Evolutionary conservation across 371 early-diverging fungal genomes (phyloP).

Genomic region (Synchytrium microbalum): DNA sequence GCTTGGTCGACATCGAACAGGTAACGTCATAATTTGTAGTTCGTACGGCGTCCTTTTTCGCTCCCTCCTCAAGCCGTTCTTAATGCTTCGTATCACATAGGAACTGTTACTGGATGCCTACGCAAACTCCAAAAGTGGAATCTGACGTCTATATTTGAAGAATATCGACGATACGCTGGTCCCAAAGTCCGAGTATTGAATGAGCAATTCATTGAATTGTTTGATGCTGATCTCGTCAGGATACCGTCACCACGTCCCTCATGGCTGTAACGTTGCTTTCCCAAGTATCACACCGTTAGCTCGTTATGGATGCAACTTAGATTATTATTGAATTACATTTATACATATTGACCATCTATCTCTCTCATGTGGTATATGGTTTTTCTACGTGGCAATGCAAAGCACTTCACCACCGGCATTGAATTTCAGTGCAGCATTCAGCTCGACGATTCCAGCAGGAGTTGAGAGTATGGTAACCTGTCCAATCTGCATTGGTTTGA

Average conservation of each 20-base stretch:
- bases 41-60: background rate
- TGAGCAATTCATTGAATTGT: constrained; percentile 81
- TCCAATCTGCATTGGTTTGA: constrained; percentile 71
- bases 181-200: constrained; percentile 87
- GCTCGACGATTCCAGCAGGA: constrained; percentile 78
- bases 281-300: background rate
- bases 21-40: constrained; percentile 33
- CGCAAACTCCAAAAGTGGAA: constrained; percentile 96
- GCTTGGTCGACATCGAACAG: constrained; percentile 91
- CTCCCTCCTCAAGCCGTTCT: background rate
- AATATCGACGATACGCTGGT: constrained; percentile 93
- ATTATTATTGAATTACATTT: too few species aligned
- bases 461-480: constrained; percentile 88
- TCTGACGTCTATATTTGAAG: constrained; percentile 93
- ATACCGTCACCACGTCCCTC: constrained; percentile 69
- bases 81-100: constrained; percentile 24
- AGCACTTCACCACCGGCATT: constrained; percentile 84
- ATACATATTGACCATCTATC: too few species aligned
- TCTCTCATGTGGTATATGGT: too few species aligned
- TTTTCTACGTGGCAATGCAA: constrained; percentile 37
- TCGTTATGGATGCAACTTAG: too few species aligned
- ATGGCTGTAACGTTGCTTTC: constrained; percentile 54
- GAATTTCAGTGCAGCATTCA: constrained; percentile 80
- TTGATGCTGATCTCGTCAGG: constrained; percentile 88
- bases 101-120: constrained; percentile 93